Base-by-base conservation (phyloP, 139 green algal genomes). In the Pseudopediastrum boryanum region DNA sequence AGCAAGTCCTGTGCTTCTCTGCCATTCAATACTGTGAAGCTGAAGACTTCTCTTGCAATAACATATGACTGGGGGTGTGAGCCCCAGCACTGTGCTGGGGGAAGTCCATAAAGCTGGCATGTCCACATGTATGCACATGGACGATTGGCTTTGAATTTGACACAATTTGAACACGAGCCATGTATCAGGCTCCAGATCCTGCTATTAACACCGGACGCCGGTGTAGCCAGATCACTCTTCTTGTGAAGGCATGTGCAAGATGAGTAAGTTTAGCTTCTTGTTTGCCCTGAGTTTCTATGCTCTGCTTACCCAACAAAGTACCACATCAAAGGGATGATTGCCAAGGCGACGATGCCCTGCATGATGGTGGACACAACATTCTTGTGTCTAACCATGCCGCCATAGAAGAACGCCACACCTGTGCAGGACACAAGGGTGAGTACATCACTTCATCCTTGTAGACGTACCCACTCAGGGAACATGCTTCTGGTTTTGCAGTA, bases 281-380 rank as follows among this genome's bases (percentile, higher is more conserved):
- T 23, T 66, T n/a, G 0, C 56, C 27, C 16, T n/a, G 2, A 16
- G 16, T 13, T 16, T 10, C 13, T 66, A 13, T 29, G 39, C 36
- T 16, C 8, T 2, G 58, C 70, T 54, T 16, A 77, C 70, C 73
- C 73, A 10, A 80, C 8, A 8, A 67, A 43, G 13, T 8, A 31
- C 73, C 73, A 80, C 39, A 80, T 12, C 56, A 80, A 72, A n/a
- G 73, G 73, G 8, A 80, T 62, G 39, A 80, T 51, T 16, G 73
- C 58, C 41, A 80, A 27, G 2, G 73, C 58, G n/a, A 80, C 21
- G 50, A 59, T 59, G 50, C 50, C 21, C 64, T 77, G 70, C 70
- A 77, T 67, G 36, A 77, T 77, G 31, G 70, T 77, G 9, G 70
- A 77, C 2, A 77, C 70, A 36, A 77, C 51, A 29, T 77, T 77